phyloP scores from a whole-genome alignment of 345 rosid genomes.

The Eucalyptus shirleyi region DNA sequence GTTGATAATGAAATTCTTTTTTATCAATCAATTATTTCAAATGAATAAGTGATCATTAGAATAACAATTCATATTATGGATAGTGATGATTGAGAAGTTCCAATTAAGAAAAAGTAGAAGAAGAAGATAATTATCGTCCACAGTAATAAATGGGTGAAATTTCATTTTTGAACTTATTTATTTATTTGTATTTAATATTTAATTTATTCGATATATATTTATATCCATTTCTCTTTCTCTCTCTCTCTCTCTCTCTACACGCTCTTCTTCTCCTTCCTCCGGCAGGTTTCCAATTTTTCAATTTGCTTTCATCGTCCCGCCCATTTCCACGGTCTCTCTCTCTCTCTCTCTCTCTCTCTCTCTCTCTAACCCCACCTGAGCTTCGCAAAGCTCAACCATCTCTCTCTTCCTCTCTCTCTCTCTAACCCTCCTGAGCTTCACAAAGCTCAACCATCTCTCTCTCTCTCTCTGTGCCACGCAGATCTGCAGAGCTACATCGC shows the following conservation, averaged over 20 bases:
- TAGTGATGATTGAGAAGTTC: rapidly evolving
- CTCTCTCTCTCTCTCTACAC: background rate
- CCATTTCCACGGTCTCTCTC: background rate
- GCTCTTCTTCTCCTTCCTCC: background rate
- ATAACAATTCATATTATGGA: too few relatives aligned
- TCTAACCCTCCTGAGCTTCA: background rate
- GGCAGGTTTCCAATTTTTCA: background rate
- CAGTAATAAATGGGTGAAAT: too few relatives aligned
- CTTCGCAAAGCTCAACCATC: background rate
- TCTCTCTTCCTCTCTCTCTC: constrained; percentile 13
- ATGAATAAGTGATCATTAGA: too few relatives aligned
- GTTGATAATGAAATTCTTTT: rapidly evolving
- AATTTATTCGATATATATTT: background rate
- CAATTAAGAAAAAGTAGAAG: rapidly evolving
- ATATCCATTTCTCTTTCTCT: background rate
- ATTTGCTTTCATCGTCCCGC: background rate
- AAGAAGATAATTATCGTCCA: too few relatives aligned
- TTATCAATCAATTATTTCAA: rapidly evolving
- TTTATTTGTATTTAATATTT: background rate
- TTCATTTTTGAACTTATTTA: background rate
- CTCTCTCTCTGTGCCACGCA: background rate
- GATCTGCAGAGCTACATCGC: background rate
- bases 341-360: background rate
- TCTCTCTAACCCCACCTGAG: background rate
- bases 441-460: constrained; percentile 1